phyloP scores from a whole-genome alignment of 2,329 filamentous ascomycete species.

The Chaetomium sp. region DNA sequence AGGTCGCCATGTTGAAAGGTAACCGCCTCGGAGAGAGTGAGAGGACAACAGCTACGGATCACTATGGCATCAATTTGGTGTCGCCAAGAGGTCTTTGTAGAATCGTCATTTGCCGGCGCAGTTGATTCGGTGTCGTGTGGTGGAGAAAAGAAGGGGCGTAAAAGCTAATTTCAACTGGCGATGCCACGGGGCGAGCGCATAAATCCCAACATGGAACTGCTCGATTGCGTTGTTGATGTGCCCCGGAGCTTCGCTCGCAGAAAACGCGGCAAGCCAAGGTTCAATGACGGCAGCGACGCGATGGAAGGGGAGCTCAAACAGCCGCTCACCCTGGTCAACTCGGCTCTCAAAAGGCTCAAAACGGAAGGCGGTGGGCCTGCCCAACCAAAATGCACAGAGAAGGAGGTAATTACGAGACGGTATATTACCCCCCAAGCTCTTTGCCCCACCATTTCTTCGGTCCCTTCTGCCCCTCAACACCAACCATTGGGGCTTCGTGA shows the following conservation, averaged over 20 bases:
- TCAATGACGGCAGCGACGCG: conserved; percentile 25
- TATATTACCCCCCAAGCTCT: not conserved
- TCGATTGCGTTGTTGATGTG: not conserved
- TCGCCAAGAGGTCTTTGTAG: not conserved
- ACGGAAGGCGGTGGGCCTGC: conserved; percentile 19
- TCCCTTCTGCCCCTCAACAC: not conserved
- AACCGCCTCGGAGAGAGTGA: not conserved
- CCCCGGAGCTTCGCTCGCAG: not conserved
- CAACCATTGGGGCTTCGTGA: conserved; percentile 1
- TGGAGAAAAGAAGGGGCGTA: not conserved
- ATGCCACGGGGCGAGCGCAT: not conserved
- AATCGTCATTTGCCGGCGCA: conserved; percentile 18
- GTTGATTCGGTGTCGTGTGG: not conserved
- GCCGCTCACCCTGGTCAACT: conserved; percentile 1
- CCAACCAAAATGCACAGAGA: not conserved
- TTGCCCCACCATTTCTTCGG: not conserved
- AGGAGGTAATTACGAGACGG: not conserved
- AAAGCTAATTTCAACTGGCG: not conserved
- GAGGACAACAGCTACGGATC: conserved; percentile 8
- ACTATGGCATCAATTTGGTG: conserved; percentile 5
- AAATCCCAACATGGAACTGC: not conserved
- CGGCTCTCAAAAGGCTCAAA: conserved; percentile 1
- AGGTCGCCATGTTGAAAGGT: conserved; percentile 31
- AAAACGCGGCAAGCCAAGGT: conserved; percentile 14
- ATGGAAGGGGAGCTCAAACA: conserved; percentile 11